Evolutionary conservation across 805 yeast species (phyloP), one percentile per base, ranked within the genome.

Genomic region (Jamesozyma rosinii): DNA sequence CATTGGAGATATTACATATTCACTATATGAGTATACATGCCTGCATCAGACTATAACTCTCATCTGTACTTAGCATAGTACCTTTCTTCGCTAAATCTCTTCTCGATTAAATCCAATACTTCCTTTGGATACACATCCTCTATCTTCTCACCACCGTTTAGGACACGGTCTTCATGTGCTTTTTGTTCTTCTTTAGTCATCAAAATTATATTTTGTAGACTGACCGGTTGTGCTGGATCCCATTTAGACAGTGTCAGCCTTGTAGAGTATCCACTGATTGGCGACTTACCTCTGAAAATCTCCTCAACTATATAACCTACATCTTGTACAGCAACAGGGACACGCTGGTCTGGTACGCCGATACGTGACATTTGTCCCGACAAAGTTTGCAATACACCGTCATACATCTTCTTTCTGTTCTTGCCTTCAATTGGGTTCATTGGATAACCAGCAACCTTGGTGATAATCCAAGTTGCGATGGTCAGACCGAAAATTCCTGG

Each of bases 401-500:
- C 97, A 60, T 89, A 89, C 6, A 84, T 65, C 60, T 89, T 90
- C 57, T 76, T 76, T 54, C 97, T 74, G 59, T 84, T 84, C 60
- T 87, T 88, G 8, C 95, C 95, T 52, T 87, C 95, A 35, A 86
- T 76, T 40, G 95, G 92, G 49, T 90, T 96, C 42, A 82, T 77
- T 20, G 94, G 92, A 59, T 92, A 92, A 1, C 92, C 96, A 1
- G 95, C 79, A 8, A 87, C 78, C 3, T 74, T 65, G 1, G 95
- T 83, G 30, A 92, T 64, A 19, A 92, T 68, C 65, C 85, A 81
- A 0, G 96, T 83, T 2, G 95, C 94, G 44, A 90, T 75, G 0
- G 95, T 77, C 38, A 92, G 71, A 1, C 97, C 99, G 67, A 92
- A 92, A 65, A 90, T 82, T 9, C 92, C 97, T 1, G 99, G 99